Base-by-base conservation (phyloP, 129 eudicot genomes). In the Pulicaria dysenterica region DNA sequence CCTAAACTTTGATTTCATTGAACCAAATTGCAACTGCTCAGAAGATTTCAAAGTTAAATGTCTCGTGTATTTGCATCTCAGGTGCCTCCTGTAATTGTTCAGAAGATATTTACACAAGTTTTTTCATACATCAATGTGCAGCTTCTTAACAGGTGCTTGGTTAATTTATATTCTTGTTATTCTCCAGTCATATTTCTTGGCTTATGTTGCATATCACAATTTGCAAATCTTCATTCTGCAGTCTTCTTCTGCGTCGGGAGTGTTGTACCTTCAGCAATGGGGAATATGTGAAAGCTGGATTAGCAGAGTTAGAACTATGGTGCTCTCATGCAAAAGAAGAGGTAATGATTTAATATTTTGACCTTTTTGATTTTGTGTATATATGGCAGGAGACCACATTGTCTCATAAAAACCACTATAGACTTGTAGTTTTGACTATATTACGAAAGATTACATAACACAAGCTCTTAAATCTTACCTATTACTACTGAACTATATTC, bases 241-340 rank as follows among this genome's bases (percentile, higher is more conserved):
- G 99, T 75, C 91, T 94, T 62, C 95, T 94, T 53, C 80, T 90
- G 53, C 91, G 97, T 11, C 96, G 99, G 55, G 97, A 94, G 86
- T 90, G 97, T 69, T 94, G 99, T 77, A 87, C 94, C 11, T 94
- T 94, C 66, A 86, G 89, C 84, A 88, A 94, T 64, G 99, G 97
- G 54, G 97, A 94, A 74, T 88, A 90, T 80, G 97, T 94, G 16
- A 94, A 94, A 79, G 78, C 97, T 12, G 97, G 99, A 19, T 72
- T 94, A 72, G 97, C 99, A 19, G 99, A 94, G 84, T 70, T 90
- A 40, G 99, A 94, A 73, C 83, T 83, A 10, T 94, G 99, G 99
- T 94, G 99, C 73, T 64, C 79, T 70, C 88, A 86, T 76, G 95
- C 96, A 49, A 85, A 90, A 70, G 98, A 90, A 75, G 98, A 89